Base-by-base conservation (phyloP, 2,329 filamentous ascomycete species). In the Colletotrichum sidae region DNA sequence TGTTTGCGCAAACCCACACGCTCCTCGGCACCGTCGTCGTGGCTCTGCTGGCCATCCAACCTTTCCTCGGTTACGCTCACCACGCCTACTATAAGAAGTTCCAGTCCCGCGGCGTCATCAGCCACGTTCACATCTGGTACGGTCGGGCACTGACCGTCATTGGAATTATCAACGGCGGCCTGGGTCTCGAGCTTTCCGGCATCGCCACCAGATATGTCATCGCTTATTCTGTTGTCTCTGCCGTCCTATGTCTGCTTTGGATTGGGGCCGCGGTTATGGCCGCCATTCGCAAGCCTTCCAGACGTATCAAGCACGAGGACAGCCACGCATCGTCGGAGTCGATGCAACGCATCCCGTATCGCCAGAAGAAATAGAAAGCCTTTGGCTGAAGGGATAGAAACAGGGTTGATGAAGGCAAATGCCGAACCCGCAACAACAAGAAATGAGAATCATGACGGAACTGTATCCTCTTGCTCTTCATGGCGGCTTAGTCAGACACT, bases 141-240 rank as follows among this genome's bases (percentile, higher is more conserved):
- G 89, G 89, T 11, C 83, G 88, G 15, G 70, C 78, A 2, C 74
- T 90, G 47, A 85, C 91, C 68, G 60, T 85, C 15, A 72, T 90
- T 3, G 88, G 86, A 34, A 79, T 90, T 49, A 73, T 90, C 69
- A 91, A 91, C 70, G 89, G 88, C 60, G 89, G 88, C 0, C 74
- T 91, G 4, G 89, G 89, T 4, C 76, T 91, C 35, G 67, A 83
- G 68, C 77, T 89, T 13, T 79, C 84, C 1, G 67, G 70, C 13
- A 80, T 81, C 1, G 68, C 75, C 1, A 74, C 67, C 3, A 71
- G 73, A 10, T 82, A 83, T 49, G 74, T 85, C 56, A 81, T 86
- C 52, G 84, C 83, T 0, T 91, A 90, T 73, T 76, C 81, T 0
- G 83, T 89, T 6, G 76, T 90, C 34, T 80, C 86, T 0, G 85